Evolutionary conservation across 495 filamentous ascomycete species (phyloP), one percentile per base, ranked within the genome.

Genomic region (Trypethelium eluteriae): DNA sequence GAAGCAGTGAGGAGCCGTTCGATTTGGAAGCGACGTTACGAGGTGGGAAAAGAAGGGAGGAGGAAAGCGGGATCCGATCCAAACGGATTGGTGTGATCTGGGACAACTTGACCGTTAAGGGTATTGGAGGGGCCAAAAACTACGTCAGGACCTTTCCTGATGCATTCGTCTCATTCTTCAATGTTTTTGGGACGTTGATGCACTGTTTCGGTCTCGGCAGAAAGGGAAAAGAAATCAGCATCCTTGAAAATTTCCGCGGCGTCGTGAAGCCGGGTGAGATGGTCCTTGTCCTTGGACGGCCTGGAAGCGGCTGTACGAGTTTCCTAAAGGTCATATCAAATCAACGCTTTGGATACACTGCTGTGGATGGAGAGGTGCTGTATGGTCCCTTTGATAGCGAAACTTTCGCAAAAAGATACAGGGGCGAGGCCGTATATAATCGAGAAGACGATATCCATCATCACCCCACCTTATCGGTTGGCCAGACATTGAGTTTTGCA

Each of bases 251-350:
- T 34, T 87, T 85, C 70, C 74, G 77, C 5, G 86, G 86, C 39
- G 78, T 86, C 63, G 77, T 83, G 39, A 86, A 87, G 68, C 86
- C 89, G 0, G 93, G 93, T 16, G 92, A 97, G 76, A 96, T 96
- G 92, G 81, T 95, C 1, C 78, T 97, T 25, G 93, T 97, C 10
- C 81, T 97, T 25, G 92, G 93, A 11, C 84, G 89, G 64, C 93
- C 93, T 0, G 93, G 92, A 0, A 88, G 86, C 9, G 92, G 92
- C 41, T 96, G 92, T 74, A 92, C 92, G 0, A 91, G 91, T 0
- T 93, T 96, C 70, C 79, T 96, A 32, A 95, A 94, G 74, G 83
- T 87, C 34, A 89, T 97, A 68, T 84, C 88, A 16, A 95, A 96
- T 69, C 88, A 92, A 71, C 82, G 90, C 6, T 84, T 82, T 70